Conservation (phyloP, 1,284 basidiomycete genomes). For the Rhodotorula mucilaginosa region DNA sequence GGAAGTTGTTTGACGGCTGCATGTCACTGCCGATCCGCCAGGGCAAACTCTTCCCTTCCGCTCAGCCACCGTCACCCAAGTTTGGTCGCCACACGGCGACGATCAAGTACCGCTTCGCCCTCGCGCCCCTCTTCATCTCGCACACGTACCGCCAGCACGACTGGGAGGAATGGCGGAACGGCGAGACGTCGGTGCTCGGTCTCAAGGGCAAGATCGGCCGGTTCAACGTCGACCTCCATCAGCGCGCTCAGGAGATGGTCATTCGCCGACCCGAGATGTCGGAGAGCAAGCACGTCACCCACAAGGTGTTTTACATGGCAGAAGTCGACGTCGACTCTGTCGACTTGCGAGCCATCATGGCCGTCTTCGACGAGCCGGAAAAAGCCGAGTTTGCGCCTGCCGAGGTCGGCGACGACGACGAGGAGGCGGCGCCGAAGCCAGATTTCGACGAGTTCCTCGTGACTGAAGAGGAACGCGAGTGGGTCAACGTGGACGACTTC, state of each 20-base stretch:
- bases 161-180: constrained; percentile 70
- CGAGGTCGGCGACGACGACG: constrained; percentile 31
- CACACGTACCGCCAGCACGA: constrained; percentile 83
- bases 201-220: constrained; percentile 75
- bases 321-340: constrained; percentile 78
- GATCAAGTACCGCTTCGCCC: constrained; percentile 82
- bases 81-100: constrained; percentile 86
- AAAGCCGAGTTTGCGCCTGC: constrained; percentile 51
- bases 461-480: constrained; percentile 47
- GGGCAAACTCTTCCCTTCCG: constrained; percentile 72
- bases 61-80: constrained; percentile 75
- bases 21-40: constrained; percentile 83
- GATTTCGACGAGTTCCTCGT: constrained; percentile 16
- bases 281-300: constrained; percentile 59
- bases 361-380: constrained; percentile 69
- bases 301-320: constrained; percentile 90
- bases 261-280: constrained; percentile 43
- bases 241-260: constrained; percentile 72
- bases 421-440: constrained; percentile 27
- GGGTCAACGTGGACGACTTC: constrained; percentile 82
- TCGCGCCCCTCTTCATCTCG: constrained; percentile 77
- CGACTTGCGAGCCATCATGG: constrained; percentile 74
- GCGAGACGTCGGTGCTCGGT: constrained; percentile 75
- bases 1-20: constrained; percentile 74
- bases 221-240: constrained; percentile 88